Evolutionary conservation across 2,329 filamentous ascomycete genomes (phyloP).

Genomic region (Teratosphaeriaceae sp.): DNA sequence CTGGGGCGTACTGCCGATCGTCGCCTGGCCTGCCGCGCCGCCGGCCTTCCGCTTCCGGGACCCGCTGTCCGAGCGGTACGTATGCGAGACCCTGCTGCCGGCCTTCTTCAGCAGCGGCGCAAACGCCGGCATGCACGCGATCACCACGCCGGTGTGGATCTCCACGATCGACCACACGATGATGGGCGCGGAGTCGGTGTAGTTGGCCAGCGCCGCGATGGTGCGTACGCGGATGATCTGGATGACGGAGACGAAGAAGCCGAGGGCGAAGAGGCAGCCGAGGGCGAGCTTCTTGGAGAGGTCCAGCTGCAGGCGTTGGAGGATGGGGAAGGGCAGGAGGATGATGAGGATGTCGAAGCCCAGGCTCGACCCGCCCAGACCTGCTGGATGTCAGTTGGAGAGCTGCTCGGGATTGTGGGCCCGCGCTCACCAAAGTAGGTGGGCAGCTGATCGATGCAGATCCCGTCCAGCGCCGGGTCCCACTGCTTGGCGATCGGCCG

Average conservation of each 20-base stretch:
- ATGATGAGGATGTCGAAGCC: constrained; percentile 13
- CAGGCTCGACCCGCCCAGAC: constrained; percentile 9
- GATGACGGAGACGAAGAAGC: constrained; percentile 46
- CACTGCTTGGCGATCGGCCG: constrained; percentile 12
- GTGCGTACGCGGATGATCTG: constrained; percentile 47
- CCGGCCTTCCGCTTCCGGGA: not conserved
- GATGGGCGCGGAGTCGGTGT: constrained; percentile 38
- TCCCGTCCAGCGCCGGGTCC: constrained; percentile 9
- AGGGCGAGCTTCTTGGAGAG: constrained; percentile 30
- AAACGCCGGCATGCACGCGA: constrained; percentile 39
- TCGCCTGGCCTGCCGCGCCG: not conserved
- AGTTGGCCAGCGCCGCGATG: constrained; percentile 39
- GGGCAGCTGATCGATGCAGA: constrained; percentile 11
- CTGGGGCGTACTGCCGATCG: no score
- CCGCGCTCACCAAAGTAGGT: constrained; percentile 10
- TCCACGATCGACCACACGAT: constrained; percentile 45
- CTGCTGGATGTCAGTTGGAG: no score
- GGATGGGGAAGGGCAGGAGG: constrained; percentile 12
- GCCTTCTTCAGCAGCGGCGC: constrained; percentile 29
- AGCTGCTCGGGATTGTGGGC: not conserved
- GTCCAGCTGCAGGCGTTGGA: constrained; percentile 14
- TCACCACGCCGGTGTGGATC: constrained; percentile 36
- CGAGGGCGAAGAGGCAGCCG: constrained; percentile 40
- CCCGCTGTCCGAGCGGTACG: not conserved
- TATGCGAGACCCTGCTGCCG: not conserved